Evolutionary conservation across 345 rosid genomes (phyloP), one percentile per base, ranked within the genome.

Genomic region (Jatropha curcas): DNA sequence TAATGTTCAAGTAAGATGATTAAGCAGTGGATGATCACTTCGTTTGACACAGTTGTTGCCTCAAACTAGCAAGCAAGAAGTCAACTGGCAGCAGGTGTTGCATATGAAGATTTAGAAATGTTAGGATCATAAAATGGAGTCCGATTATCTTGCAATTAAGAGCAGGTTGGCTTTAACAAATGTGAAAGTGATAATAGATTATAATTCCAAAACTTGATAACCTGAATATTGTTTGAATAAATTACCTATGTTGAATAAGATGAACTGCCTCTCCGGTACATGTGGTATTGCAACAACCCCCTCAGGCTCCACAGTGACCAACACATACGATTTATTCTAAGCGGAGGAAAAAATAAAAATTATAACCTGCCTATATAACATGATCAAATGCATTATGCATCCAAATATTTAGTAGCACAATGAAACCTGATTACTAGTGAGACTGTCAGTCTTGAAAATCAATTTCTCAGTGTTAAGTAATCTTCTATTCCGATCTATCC

Each of bases 241-340:
- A 25, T 10, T 24, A 88, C 98, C 94, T 80, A 92, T 89, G 68
- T 95, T 92, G 76, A 89, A 95, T 63, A 86, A 78, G 78, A 92
- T 74, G 65, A 39, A 79, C 60, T 86, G 57, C 66, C 87, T 78
- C 77, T 95, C 96, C 27, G 75, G 65, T 17, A 82, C 74, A 55
- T 87, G 70, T 30, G 82, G 88, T 56, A 86, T 85, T 64, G 96
- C 97, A 60, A 92, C 97, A 66, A 95, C 69, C 28, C 96, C 94
- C 81, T 90, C 94, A 16, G 98, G 89, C 74, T 94, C 91, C 75
- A 90, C 98, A 1, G 84, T 80, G 74, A 88, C 91, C 82, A 86
- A 64, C 59, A 92, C 86, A 53, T 70, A 70, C 60, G 84, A 66
- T 65, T 88, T 86, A 1, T 75, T 86, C 98, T 89, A 83, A 55